A percentile compares a stretch with the other conserved stretches of the same genome.
These are phyloP conservation scores for Naematelia encephala DNA, from an alignment of 768 basidiomycete species.

Conservation along the genomic window DNA sequence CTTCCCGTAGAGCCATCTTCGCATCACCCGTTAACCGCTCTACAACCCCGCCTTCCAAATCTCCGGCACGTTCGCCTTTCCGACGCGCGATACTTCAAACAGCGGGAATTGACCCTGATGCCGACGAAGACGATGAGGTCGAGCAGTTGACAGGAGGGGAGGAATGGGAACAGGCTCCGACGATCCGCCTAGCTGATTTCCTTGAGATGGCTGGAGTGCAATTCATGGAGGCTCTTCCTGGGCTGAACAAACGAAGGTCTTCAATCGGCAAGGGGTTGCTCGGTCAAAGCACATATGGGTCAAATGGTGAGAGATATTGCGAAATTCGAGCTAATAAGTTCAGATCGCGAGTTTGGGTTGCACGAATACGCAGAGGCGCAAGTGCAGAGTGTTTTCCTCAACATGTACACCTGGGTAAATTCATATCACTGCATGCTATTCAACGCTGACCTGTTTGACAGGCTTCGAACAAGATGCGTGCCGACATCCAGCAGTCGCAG, in stretches of 20 bases:
- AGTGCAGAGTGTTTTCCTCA: conserved; percentile 32
- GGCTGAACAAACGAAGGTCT: conserved; percentile 41
- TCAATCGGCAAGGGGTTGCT: conserved; percentile 44
- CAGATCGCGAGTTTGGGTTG: conserved; percentile 39
- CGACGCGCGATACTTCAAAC: conserved; percentile 13
- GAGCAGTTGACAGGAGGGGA: conserved; percentile 7
- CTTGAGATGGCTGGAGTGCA: conserved; percentile 50
- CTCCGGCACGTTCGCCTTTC: conserved; percentile 13
- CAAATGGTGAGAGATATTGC: conserved; percentile 5
- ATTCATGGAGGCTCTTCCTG: conserved; percentile 48
- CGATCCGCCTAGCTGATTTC: conserved; percentile 45
- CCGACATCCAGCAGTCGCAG: conserved; percentile 37
- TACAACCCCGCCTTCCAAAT: not conserved
- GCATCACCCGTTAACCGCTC: not conserved
- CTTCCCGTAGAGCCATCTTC: not conserved
- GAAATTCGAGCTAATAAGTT: not conserved
- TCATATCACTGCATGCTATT: not conserved
- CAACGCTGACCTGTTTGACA: conserved; percentile 9
- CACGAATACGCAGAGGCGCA: conserved; percentile 47
- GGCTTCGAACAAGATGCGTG: conserved; percentile 45
- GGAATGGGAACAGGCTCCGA: conserved; percentile 25
- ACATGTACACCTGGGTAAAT: conserved; percentile 51
- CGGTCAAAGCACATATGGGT: conserved; percentile 20
- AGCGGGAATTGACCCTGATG: conserved; percentile 3
- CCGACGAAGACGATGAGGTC: conserved; percentile 6